Evolutionary conservation across 305 asterid genomes (phyloP).

Genomic region (Fraxinus floribunda): DNA sequence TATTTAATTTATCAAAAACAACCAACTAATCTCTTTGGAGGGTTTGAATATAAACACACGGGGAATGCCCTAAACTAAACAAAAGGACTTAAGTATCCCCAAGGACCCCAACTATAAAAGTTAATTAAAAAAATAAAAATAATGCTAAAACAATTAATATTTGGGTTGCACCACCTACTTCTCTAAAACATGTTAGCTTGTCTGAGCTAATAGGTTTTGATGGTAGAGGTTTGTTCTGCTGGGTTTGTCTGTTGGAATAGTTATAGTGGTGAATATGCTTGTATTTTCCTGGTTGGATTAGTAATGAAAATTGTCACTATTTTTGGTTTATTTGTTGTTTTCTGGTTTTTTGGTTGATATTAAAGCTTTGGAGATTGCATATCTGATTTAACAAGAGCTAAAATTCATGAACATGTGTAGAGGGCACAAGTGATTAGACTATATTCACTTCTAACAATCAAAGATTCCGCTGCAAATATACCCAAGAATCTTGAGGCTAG

Average conservation of each 20-base stretch:
- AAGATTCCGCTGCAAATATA: slow-evolving; percentile 86
- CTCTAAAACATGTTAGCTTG: neutral
- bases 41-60: neutral
- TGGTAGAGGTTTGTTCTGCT: neutral
- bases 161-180: neutral
- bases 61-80: neutral
- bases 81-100: neutral
- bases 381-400: slow-evolving; percentile 20
- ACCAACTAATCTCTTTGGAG: neutral
- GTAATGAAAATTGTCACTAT: neutral
- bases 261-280: neutral
- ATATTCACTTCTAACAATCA: slow-evolving; percentile 78
- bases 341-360: slow-evolving; percentile 6
- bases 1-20: neutral
- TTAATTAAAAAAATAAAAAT: neutral
- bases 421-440: slow-evolving; percentile 73
- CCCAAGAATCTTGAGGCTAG: slow-evolving; percentile 93
- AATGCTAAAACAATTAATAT: neutral
- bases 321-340: slow-evolving; percentile 13
- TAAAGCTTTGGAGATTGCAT: neutral
- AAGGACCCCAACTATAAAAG: neutral
- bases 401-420: slow-evolving; percentile 45
- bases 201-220: neutral
- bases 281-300: neutral
- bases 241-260: neutral